Conservation (phyloP, 345 rosid genomes). For the Gynandropsis gynandra region DNA sequence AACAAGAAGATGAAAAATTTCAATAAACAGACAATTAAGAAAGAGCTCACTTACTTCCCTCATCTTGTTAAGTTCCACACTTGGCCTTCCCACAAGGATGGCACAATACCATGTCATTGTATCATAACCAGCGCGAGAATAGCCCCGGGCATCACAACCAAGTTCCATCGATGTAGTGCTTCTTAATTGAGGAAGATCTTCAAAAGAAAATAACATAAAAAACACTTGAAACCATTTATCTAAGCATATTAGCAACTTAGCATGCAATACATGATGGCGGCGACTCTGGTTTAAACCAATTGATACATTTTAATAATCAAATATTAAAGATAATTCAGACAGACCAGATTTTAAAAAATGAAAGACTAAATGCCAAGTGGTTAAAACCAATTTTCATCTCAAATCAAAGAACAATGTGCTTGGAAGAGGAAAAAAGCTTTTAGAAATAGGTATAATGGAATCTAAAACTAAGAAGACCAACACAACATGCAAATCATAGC, state of each 20-base stretch:
- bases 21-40: neutral
- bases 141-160: conserved; percentile 88
- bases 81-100: conserved; percentile 76
- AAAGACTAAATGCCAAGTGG: no score
- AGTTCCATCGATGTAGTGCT: conserved; percentile 73
- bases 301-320: no score
- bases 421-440: no score
- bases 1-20: conserved; percentile 14
- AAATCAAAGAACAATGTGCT: no score
- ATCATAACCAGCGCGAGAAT: conserved; percentile 82
- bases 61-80: conserved; percentile 79
- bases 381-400: no score
- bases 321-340: no score
- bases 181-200: conserved; percentile 86
- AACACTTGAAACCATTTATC: conserved; percentile 17
- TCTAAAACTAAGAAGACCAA: conserved; percentile 8
- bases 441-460: no score
- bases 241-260: no score
- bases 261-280: no score
- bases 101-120: conserved; percentile 79
- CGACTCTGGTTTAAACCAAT: no score
- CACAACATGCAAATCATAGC: conserved; percentile 9
- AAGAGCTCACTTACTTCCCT: conserved; percentile 58
- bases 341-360: no score
- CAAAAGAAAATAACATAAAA: conserved; percentile 18